Evolutionary conservation across 192 early-diverging fungal genomes (phyloP).

Genomic region (Coemansia sp.): DNA sequence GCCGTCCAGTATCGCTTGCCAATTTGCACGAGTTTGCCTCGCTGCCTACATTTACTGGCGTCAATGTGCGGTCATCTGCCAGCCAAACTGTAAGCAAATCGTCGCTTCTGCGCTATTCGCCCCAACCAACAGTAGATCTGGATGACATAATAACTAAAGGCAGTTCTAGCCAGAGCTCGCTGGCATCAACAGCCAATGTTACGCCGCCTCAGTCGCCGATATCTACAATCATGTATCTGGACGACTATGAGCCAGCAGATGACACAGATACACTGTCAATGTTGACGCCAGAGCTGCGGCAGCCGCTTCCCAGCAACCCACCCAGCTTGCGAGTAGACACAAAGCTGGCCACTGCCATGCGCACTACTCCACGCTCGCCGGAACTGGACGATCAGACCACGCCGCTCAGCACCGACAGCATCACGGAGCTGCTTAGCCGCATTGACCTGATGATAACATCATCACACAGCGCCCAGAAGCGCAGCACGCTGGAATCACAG

Average conservation of each 20-base stretch:
- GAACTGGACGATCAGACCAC: not conserved
- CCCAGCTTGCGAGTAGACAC: slow-evolving; percentile 12
- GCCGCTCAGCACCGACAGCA: slow-evolving; percentile 29
- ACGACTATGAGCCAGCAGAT: not conserved
- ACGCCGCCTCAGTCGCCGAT: slow-evolving; percentile 19
- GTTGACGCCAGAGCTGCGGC: slow-evolving; percentile 7
- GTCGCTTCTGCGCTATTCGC: slow-evolving; percentile 21
- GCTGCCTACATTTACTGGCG: slow-evolving; percentile 19
- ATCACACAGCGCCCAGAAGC: slow-evolving; percentile 7
- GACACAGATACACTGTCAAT: slow-evolving; percentile 12
- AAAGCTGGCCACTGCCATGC: slow-evolving; percentile 9
- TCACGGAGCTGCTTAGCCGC: slow-evolving; percentile 32
- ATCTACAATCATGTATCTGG: slow-evolving; percentile 12
- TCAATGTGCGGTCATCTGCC: slow-evolving; percentile 5
- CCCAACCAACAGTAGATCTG: slow-evolving; percentile 27
- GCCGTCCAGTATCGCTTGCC: slow-evolving; percentile 9
- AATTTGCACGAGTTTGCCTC: slow-evolving; percentile 15
- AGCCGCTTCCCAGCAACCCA: not conserved
- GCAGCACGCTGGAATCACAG: slow-evolving; percentile 2
- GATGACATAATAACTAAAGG: slow-evolving; percentile 18
- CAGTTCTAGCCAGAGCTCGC: slow-evolving; percentile 3
- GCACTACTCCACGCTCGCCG: not conserved
- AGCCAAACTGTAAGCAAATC: slow-evolving; percentile 9
- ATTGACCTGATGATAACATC: slow-evolving; percentile 25
- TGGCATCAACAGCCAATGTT: not conserved